phyloP scores from a whole-genome alignment of 1,139 yeast species.

The Debaryomycetaceae sp. region DNA sequence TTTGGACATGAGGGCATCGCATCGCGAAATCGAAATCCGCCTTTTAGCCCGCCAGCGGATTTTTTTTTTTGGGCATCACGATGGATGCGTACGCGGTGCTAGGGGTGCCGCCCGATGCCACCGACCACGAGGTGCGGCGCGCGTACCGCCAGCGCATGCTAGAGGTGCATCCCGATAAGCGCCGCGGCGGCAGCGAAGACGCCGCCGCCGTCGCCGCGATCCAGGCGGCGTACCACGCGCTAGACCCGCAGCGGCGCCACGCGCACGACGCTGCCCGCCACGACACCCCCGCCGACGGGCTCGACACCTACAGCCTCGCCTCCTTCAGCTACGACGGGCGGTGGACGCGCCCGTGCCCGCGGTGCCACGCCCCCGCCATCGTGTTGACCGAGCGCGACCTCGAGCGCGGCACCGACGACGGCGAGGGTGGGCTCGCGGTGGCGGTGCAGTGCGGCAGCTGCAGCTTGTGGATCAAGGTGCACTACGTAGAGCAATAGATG shows the following conservation, averaged over 20 bases:
- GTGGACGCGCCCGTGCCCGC: conserved; percentile 62
- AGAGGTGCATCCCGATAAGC: conserved; percentile 72
- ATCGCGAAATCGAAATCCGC: too few species aligned
- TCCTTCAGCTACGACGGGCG: conserved; percentile 41
- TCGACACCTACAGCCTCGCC: conserved; percentile 61
- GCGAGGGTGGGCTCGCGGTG: conserved; percentile 58
- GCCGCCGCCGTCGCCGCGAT: conserved; percentile 25
- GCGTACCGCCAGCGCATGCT: conserved; percentile 64
- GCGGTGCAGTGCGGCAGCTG: conserved; percentile 78
- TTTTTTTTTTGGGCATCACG: background rate
- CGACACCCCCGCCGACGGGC: conserved; percentile 48
- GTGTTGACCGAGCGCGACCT: conserved; percentile 57
- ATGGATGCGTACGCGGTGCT: conserved; percentile 44
- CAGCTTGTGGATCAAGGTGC: conserved; percentile 78
- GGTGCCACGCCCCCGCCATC: conserved; percentile 64
- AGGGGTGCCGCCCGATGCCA: conserved; percentile 38
- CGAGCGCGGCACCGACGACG: conserved; percentile 44
- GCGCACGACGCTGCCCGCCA: conserved; percentile 49
- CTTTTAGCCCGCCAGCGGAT: background rate
- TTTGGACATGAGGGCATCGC: conserved; percentile 10
- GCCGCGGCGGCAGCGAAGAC: conserved; percentile 8
- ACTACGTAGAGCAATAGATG: conserved; percentile 44
- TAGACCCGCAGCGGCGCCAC: conserved; percentile 36
- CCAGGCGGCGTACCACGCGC: conserved; percentile 55
- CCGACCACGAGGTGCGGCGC: conserved; percentile 38